A percentile compares a stretch with the other conserved stretches of the same genome.
Evolutionary conservation across 768 basidiomycete species (phyloP).

Genomic region (Rhizopogon vulgaris): DNA sequence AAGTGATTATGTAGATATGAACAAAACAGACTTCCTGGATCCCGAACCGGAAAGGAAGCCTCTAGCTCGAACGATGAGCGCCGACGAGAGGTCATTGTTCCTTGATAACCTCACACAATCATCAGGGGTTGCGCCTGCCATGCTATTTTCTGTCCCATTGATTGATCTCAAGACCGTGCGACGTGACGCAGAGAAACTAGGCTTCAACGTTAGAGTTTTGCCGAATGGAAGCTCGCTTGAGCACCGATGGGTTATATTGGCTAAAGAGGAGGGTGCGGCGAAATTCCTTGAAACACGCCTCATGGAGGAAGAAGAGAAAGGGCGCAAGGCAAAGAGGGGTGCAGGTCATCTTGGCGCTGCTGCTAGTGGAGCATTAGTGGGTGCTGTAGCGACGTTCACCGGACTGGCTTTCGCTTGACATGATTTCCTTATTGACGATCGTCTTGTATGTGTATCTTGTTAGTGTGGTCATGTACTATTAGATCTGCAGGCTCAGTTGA

Average conservation of each 20-base stretch:
- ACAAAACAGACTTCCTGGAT: conserved; percentile 20
- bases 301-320: conserved; percentile 25
- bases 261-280: conserved; percentile 42
- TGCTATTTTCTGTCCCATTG: conserved; percentile 42
- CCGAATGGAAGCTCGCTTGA: conserved; percentile 20
- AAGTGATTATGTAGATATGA: conserved; percentile 17
- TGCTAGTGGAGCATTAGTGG: conserved; percentile 54
- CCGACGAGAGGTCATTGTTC: conserved; percentile 46
- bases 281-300: conserved; percentile 24
- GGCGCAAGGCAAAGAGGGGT: conserved; percentile 10
- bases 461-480: too few species aligned
- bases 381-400: conserved; percentile 55
- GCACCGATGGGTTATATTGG: conserved; percentile 47
- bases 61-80: conserved; percentile 44
- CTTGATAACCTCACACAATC: conserved; percentile 35
- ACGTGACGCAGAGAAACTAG: conserved; percentile 34
- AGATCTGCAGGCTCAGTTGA: too few species aligned
- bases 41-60: conserved; percentile 14
- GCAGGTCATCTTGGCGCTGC: conserved; percentile 34
- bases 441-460: not conserved
- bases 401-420: conserved; percentile 48
- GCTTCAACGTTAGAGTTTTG: conserved; percentile 39
- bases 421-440: not conserved
- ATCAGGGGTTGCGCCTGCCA: conserved; percentile 35
- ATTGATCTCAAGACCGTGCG: conserved; percentile 37